Evolutionary conservation across 371 early-diverging fungal genomes (phyloP).

Genomic region (Mucor saturninus): DNA sequence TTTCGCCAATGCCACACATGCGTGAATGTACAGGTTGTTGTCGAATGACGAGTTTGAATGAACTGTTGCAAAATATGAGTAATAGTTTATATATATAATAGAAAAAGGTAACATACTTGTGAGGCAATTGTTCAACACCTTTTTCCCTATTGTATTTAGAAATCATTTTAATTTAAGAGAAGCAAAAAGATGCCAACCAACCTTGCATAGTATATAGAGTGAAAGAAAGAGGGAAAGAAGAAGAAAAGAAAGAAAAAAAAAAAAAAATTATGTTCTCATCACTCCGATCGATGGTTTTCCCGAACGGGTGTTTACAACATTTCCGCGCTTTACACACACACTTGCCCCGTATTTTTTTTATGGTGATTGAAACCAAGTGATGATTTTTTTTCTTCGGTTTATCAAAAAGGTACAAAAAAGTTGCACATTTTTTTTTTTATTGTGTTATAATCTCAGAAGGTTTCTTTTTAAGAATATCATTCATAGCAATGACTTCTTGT

Average conservation of each 20-base stretch:
- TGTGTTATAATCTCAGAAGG: neutral
- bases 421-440: neutral
- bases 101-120: slow-evolving; percentile 9
- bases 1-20: slow-evolving; percentile 57
- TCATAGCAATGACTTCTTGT: slow-evolving; percentile 20
- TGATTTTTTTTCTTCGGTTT: neutral
- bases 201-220: slow-evolving; percentile 12
- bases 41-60: slow-evolving; percentile 41
- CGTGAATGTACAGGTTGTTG: slow-evolving; percentile 59
- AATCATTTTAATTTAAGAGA: neutral
- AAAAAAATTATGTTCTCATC: neutral
- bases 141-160: slow-evolving; percentile 6
- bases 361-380: neutral
- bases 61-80: slow-evolving; percentile 12
- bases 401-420: neutral
- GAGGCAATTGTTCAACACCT: slow-evolving; percentile 3
- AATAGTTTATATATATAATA: neutral
- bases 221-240: slow-evolving; percentile 10
- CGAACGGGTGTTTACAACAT: neutral
- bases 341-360: neutral
- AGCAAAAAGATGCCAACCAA: slow-evolving; percentile 1
- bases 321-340: neutral
- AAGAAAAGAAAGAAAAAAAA: slow-evolving; percentile 4
- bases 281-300: slow-evolving; percentile 15
- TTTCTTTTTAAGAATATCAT: slow-evolving; percentile 6